Base-by-base conservation (phyloP, 345 rosid genomes). In the Murraya koenigii region DNA sequence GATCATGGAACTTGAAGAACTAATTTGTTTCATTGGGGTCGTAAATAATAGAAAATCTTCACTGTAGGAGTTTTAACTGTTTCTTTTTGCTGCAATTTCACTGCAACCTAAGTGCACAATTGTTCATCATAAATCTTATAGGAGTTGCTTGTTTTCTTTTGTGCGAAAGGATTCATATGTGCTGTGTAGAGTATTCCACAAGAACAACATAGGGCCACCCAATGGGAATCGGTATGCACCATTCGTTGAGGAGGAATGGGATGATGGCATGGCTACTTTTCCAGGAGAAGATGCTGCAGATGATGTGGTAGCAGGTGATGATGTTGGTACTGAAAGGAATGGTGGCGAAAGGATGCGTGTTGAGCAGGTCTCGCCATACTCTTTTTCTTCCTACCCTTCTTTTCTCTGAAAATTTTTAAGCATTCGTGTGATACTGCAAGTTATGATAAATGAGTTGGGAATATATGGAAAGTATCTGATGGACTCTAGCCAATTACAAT, bases 201-300 rank as follows among this genome's bases (percentile, higher is more conserved):
- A 95, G 93, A 89, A 89, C 75, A 90, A 91, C 79, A 90, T 93
- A 72, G 99, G 99, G 73, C 97, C 99, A 47, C 99, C 98, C 30
- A 92, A 85, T 67, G 98, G 92, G 75, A 90, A 88, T 66, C 87
- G 94, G 41, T 91, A 93, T 84, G 97, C 97, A 0, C 95, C 94
- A 2, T 93, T 91, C 68, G 25, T 88, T 44, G 95, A 93, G 80
- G 97, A 89, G 74, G 95, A 93, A 83, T 91, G 95, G 95, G 86
- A 87, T 77, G 94, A 91, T 86, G 88, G 72, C 68, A 74, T 58
- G 69, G 73, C 79, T 68, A 80, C 88, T 80, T 72, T 91, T 75
- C 97, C 95, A 4, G 92, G 97, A 71, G 87, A 84, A 47, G 93
- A 85, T 69, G 86, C 81, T 54, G 79, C 71, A 62, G 90, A 86